Evolutionary conservation across 2,329 filamentous ascomycete genomes (phyloP), one percentile per base, ranked within the genome.

Genomic region (Aspergillus tamarii): DNA sequence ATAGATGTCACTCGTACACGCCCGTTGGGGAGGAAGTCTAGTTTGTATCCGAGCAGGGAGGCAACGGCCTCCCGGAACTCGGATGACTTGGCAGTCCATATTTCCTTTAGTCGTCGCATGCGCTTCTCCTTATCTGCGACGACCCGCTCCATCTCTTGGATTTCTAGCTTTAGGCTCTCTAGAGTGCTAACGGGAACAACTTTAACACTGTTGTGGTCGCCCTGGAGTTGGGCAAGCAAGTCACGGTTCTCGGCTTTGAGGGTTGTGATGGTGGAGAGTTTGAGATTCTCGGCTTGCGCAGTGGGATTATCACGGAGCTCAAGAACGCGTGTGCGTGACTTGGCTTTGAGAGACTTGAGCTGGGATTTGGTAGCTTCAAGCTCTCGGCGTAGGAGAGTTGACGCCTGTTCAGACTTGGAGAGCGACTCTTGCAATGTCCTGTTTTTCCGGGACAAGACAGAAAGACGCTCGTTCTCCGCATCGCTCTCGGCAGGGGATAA

Each of bases 41-140:
- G 88, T 59, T 94, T 94, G 91, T 94, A 99, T 0, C 95, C 95
- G 0, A 99, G 85, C 0, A 97, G 90, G 23, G 89, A 93, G 67
- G 94, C 94, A 63, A 99, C 94, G 36, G 94, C 93, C 80, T 98
- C 93, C 57, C 96, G 92, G 81, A 99, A 98, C 80, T 99, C 95
- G 71, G 91, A 88, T 1, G 91, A 93, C 77, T 98, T 99, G 69
- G 91, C 87, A 0, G 88, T 88, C 91, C 93, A 99, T 62, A 98
- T 95, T 74, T 97, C 91, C 71, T 96, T 96, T 14, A 98, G 88
- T 2, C 95, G 91, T 26, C 88, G 85, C 67, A 91, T 91, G 54
- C 91, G 89, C 79, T 97, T 99, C 69, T 95, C 91, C 45, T 84
- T 84, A 26, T 84, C 82, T 11, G 90, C 88, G 1, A 91, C 89